Percentiles rank a stretch among this genome's conserved stretches.
These are phyloP conservation scores for Teratosphaeriaceae sp. DNA, from an alignment of 2,329 filamentous ascomycete genomes.

Conservation along the genomic window DNA sequence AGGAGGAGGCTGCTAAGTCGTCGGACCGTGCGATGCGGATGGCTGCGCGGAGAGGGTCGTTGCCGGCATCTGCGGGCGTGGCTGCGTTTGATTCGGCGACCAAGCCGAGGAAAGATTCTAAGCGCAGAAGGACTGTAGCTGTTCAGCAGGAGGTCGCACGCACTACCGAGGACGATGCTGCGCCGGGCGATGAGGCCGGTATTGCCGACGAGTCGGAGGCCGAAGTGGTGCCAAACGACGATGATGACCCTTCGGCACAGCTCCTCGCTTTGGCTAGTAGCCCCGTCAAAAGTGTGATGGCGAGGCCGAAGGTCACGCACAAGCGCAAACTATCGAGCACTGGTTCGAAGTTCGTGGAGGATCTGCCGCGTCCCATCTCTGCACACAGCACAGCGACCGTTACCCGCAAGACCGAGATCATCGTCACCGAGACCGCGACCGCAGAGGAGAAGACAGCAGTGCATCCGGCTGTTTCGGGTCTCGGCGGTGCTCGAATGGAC, in stretches of 20 bases:
- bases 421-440: conserved; percentile 4
- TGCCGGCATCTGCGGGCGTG: conserved; percentile 7
- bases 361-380: conserved; percentile 3
- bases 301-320: too few relatives aligned
- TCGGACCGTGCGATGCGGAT: conserved; percentile 23
- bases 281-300: too few relatives aligned
- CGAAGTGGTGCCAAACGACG: neutral
- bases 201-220: conserved; percentile 1
- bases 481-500: neutral
- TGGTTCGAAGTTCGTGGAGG: conserved; percentile 10
- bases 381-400: conserved; percentile 5
- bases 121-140: conserved; percentile 11
- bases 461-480: neutral
- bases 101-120: conserved; percentile 3
- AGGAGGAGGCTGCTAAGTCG: conserved; percentile 24
- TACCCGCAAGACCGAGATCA: conserved; percentile 8
- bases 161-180: too few relatives aligned
- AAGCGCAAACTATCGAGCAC: too few relatives aligned
- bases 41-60: conserved; percentile 11
- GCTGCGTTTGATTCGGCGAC: neutral
- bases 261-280: neutral
- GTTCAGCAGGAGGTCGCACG: too few relatives aligned
- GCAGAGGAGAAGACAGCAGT: neutral
- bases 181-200: conserved; percentile 1
- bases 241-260: neutral